Base-by-base conservation (phyloP, 176 grass and related monocot species). In the Musa troglodytarum region DNA sequence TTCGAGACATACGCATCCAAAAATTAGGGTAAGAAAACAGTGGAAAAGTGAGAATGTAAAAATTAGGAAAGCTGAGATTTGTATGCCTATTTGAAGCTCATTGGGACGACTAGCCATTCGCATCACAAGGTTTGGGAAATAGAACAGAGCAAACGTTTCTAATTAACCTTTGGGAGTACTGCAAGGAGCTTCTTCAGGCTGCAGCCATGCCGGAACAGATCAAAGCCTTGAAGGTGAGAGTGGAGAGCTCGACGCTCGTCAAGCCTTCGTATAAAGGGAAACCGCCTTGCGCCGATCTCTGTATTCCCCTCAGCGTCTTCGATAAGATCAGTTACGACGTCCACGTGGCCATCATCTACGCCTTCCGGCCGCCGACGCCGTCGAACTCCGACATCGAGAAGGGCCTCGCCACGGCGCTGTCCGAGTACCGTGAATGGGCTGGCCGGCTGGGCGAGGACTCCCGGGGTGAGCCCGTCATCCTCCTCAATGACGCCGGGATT, bases 261-360 rank as follows among this genome's bases (percentile, higher is more conserved):
- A 83, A 28, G 66, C 88, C 91, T 61, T 70, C 62, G 19, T 85
- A 95, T 83, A 58, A 65, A 9, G 52, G 65, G 21, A 62, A 49
- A 59, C 51, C 1, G 11, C 73, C 79, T 19, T 64, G 74, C 77
- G 81, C 76, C 0, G 13, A 50, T 12, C 72, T 77, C 54, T 52
- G 75, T 65, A 65, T 90, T 17, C 80, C 80, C 4, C 75, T 89
- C 6, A 86, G 76, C 50, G 77, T 88, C 11, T 95, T 95, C 84
- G 92, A 96, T 61, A 82, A 70, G 74, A 49, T 55, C 20, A 85
- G 81, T 34, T 79, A 78, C 53, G 58, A 84, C 76, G 69, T 77
- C 9, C 85, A 96, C 76, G 75, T 91, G 73, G 86, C 88, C 58
- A 56, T 77, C 77, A 85, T 96, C 79, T 96, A 80, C 78, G 86